Conservation (phyloP, 2,329 filamentous ascomycete species). For the Arachnomyces sp. region DNA sequence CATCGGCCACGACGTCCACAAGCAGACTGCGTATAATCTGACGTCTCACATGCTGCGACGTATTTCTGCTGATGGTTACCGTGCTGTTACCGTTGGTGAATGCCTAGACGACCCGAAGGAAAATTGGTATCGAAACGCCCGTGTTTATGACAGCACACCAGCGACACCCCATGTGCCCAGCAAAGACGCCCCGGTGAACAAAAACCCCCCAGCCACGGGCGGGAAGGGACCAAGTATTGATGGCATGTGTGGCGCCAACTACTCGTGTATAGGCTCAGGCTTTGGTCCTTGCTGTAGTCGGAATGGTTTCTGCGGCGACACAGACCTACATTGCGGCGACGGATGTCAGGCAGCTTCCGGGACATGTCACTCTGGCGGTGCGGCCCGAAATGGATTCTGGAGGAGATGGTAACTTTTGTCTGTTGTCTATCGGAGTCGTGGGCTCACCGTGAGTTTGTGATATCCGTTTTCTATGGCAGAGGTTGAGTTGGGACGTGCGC, state of each 20-base stretch:
- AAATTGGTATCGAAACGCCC: constrained; percentile 31
- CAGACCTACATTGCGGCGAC: constrained; percentile 21
- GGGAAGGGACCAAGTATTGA: constrained; percentile 21
- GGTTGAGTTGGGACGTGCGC: too few relatives aligned
- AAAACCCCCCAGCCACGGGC: neutral
- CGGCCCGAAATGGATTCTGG: too few relatives aligned
- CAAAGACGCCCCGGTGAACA: too few relatives aligned
- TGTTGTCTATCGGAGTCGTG: too few relatives aligned
- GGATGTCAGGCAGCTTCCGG: constrained; percentile 26
- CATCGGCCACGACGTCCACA: constrained; percentile 36
- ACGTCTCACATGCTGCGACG: constrained; percentile 33
- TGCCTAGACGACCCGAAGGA: constrained; percentile 32
- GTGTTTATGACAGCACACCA: too few relatives aligned
- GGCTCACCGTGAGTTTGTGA: too few relatives aligned
- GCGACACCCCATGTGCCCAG: too few relatives aligned
- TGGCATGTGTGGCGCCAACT: constrained; percentile 27
- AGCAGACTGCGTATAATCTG: constrained; percentile 36
- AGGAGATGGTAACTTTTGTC: too few relatives aligned
- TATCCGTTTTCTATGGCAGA: too few relatives aligned
- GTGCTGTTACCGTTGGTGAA: constrained; percentile 36
- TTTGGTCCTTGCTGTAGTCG: constrained; percentile 28
- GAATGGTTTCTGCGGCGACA: constrained; percentile 24
- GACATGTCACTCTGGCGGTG: constrained; percentile 13
- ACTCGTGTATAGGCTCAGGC: constrained; percentile 26
- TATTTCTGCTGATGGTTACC: constrained; percentile 23